Evolutionary conservation across 2,329 filamentous ascomycete species (phyloP).

Genomic region (Pyrenophora seminiperda): DNA sequence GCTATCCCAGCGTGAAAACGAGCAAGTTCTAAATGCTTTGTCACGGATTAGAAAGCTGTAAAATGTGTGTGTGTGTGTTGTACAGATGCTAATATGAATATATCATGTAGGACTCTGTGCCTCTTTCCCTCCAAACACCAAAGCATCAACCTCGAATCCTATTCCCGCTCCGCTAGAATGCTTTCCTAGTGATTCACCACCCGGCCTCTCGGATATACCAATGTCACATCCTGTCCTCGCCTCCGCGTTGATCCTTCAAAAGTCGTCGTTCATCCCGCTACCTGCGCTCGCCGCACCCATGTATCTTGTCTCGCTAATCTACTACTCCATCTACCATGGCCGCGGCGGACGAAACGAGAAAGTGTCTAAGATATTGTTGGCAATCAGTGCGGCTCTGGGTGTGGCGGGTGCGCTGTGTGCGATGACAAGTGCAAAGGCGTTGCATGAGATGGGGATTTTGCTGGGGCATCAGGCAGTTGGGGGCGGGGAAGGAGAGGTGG

Average conservation of each 20-base stretch:
- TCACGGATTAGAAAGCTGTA: no score
- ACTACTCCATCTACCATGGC: constrained; percentile 3
- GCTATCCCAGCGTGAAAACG: not conserved
- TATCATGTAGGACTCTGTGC: constrained; percentile 3
- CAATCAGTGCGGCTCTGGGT: constrained; percentile 7
- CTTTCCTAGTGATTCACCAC: constrained; percentile 5
- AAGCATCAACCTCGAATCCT: not conserved
- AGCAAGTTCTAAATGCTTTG: no score
- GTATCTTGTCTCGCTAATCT: constrained; percentile 2
- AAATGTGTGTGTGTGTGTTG: no score
- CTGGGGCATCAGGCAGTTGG: constrained; percentile 1
- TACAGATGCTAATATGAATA: not conserved
- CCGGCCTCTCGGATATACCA: constrained; percentile 5
- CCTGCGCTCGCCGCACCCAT: constrained; percentile 3
- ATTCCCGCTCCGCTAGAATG: not conserved
- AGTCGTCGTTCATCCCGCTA: constrained; percentile 6
- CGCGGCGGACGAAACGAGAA: constrained; percentile 7
- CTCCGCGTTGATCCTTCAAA: constrained; percentile 5
- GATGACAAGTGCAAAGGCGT: constrained; percentile 5
- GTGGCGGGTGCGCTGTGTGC: constrained; percentile 9
- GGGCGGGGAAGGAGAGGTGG: constrained; percentile 1
- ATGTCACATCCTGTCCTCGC: constrained; percentile 2
- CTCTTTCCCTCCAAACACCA: constrained; percentile 3
- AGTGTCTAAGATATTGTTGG: constrained; percentile 2
- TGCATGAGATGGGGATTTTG: constrained; percentile 3